phyloP scores from a whole-genome alignment of 257 asterid species.

The Penstemon newberryi region DNA sequence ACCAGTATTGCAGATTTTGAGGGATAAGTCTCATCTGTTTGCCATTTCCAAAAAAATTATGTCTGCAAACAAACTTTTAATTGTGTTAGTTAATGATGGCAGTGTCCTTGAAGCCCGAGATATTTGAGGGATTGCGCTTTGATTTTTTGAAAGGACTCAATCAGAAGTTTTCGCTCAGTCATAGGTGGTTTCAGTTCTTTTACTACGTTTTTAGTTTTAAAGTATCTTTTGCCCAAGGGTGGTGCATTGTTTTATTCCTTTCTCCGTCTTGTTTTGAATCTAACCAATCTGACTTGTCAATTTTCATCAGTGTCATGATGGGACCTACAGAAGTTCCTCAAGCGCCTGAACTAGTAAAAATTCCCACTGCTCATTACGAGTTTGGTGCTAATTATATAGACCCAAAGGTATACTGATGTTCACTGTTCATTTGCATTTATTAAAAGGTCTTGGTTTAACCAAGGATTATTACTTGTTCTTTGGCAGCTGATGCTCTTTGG shows the following conservation, averaged over 20 bases:
- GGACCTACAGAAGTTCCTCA: slow-evolving; percentile 97
- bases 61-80: too few species aligned
- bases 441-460: slow-evolving; percentile 22
- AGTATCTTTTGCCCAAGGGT: too few species aligned
- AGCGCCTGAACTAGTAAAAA: slow-evolving; percentile 78
- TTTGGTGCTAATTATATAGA: slow-evolving; percentile 93
- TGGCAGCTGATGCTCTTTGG: slow-evolving; percentile 92
- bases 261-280: not conserved
- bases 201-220: too few species aligned
- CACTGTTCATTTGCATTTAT: slow-evolving; percentile 18
- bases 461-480: slow-evolving; percentile 31
- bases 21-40: too few species aligned
- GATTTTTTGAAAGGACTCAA: too few species aligned
- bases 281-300: slow-evolving; percentile 19
- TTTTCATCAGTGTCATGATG: slow-evolving; percentile 74
- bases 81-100: too few species aligned
- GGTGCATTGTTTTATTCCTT: too few species aligned
- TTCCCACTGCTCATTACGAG: slow-evolving; percentile 90
- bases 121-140: too few species aligned
- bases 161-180: too few species aligned
- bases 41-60: too few species aligned
- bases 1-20: not conserved
- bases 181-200: too few species aligned
- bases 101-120: too few species aligned
- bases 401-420: slow-evolving; percentile 57